Evolutionary conservation across 176 grass and related monocot genomes (phyloP).

Genomic region (Ensete glaucum): DNA sequence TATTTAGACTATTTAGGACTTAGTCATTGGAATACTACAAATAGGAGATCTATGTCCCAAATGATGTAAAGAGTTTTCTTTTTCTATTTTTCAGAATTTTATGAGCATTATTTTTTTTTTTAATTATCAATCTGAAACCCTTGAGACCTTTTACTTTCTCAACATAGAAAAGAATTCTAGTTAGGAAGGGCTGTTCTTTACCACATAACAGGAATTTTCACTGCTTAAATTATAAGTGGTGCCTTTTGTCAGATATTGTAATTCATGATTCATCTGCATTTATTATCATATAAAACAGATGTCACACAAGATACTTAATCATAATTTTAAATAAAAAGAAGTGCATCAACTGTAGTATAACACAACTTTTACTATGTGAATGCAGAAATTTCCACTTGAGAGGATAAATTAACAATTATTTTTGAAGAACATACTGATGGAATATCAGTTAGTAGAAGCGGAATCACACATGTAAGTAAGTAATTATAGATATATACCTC

Average conservation of each 20-base stretch:
- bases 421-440: background rate
- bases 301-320: background rate
- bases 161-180: background rate
- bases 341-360: background rate
- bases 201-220: background rate
- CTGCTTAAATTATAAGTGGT: background rate
- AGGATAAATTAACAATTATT: background rate
- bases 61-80: background rate
- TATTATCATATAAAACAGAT: background rate
- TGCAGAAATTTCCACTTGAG: background rate
- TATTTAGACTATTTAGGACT: background rate
- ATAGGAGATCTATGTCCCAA: background rate
- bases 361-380: background rate
- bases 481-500: slow-evolving; percentile 36
- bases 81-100: background rate
- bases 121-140: background rate
- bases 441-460: background rate
- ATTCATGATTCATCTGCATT: background rate
- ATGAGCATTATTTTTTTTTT: background rate
- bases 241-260: background rate
- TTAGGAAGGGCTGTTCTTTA: background rate
- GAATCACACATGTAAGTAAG: background rate
- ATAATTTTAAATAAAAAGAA: background rate
- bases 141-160: background rate
- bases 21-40: background rate